Conservation (phyloP, 2,329 filamentous ascomycete species). For the Fusarium secorum region DNA sequence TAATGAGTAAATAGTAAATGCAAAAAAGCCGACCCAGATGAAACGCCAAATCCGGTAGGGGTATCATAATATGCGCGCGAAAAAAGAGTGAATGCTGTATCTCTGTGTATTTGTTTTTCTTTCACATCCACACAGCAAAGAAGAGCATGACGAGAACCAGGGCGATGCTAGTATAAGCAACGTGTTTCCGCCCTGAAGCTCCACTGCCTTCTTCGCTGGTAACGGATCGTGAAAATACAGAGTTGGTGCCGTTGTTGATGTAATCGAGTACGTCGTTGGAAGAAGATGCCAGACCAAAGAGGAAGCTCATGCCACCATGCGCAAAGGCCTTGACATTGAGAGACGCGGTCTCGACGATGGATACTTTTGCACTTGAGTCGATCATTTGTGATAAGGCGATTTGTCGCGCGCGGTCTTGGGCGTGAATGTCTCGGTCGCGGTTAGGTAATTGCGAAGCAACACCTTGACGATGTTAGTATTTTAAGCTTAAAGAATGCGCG, state of each 20-base stretch:
- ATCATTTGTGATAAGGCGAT: constrained; percentile 79
- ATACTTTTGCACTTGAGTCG: constrained; percentile 84
- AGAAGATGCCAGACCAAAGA: constrained; percentile 82
- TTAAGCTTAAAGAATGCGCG: not conserved
- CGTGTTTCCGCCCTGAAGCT: constrained; percentile 49
- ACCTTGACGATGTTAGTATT: constrained; percentile 55
- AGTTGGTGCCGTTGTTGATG: constrained; percentile 88
- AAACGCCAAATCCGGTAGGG: constrained; percentile 40
- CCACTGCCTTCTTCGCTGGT: constrained; percentile 69
- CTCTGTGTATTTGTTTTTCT: not conserved
- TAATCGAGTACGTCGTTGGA: constrained; percentile 80
- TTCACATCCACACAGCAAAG: constrained; percentile 42
- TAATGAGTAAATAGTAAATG: constrained; percentile 10
- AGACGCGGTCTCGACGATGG: constrained; percentile 78
- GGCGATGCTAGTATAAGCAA: constrained; percentile 42
- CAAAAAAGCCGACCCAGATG: constrained; percentile 33
- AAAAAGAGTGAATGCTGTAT: constrained; percentile 6
- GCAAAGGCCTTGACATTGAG: constrained; percentile 82
- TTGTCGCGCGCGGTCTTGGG: constrained; percentile 79
- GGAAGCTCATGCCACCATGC: constrained; percentile 82
- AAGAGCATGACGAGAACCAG: constrained; percentile 43
- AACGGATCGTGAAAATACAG: constrained; percentile 81
- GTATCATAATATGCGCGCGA: constrained; percentile 39
- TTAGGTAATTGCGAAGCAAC: constrained; percentile 73
- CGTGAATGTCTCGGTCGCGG: constrained; percentile 79